Evolutionary conservation across 2,329 filamentous ascomycete species (phyloP).

Genomic region (Coleophoma eucalyptorum): DNA sequence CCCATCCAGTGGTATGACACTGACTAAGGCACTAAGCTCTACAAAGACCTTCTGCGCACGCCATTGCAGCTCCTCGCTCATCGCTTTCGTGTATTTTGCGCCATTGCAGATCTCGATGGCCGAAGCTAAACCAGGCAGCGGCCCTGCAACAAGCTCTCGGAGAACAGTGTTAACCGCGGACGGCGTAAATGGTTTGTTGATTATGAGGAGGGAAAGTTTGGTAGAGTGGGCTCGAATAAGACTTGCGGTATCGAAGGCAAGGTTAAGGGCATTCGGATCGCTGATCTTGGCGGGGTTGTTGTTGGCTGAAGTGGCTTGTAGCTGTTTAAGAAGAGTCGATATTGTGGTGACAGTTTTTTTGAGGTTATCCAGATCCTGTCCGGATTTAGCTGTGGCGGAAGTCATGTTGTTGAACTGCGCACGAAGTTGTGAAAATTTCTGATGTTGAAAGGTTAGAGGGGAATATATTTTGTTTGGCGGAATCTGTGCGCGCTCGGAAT

Average conservation of each 20-base stretch:
- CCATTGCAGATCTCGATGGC: constrained; percentile 63
- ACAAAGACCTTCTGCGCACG: constrained; percentile 56
- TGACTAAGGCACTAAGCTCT: constrained; percentile 59
- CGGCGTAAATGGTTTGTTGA: constrained; percentile 83
- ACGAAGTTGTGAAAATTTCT: not conserved
- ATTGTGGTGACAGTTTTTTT: constrained; percentile 19
- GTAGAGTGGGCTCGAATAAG: constrained; percentile 80
- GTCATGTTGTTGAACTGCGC: not conserved
- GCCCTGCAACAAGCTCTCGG: constrained; percentile 64
- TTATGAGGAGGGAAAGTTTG: constrained; percentile 80
- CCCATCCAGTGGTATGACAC: constrained; percentile 56
- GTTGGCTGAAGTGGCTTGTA: constrained; percentile 13
- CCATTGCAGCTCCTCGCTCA: constrained; percentile 60
- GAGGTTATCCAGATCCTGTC: constrained; percentile 15
- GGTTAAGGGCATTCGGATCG: constrained; percentile 53
- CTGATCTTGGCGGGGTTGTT: constrained; percentile 3
- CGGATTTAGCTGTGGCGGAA: constrained; percentile 1
- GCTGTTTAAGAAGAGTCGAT: constrained; percentile 17
- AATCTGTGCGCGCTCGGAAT: not conserved
- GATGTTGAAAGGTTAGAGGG: not conserved
- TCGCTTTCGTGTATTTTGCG: constrained; percentile 56
- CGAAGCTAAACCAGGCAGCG: constrained; percentile 72
- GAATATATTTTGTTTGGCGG: not conserved
- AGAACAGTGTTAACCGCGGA: constrained; percentile 70
- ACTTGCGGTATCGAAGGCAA: constrained; percentile 68